phyloP scores from a whole-genome alignment of 495 filamentous ascomycete genomes.

The Mycothermus thermophilus region DNA sequence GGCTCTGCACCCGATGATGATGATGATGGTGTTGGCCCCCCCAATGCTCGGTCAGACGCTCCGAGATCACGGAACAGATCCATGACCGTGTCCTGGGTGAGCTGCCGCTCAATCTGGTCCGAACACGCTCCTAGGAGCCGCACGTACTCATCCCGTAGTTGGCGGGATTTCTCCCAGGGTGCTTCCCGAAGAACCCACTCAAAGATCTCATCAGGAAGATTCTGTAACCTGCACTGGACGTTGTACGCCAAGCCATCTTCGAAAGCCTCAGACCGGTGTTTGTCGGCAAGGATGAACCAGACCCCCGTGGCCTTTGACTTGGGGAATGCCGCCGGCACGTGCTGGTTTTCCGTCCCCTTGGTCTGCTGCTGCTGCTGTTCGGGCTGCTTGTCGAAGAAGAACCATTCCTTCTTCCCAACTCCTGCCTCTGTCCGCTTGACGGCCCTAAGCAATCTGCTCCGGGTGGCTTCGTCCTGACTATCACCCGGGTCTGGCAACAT shows the following conservation, averaged over 20 bases:
- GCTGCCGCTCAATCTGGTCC: slow-evolving; percentile 24
- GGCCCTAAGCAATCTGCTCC: slow-evolving; percentile 50
- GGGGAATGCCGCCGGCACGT: slow-evolving; percentile 27
- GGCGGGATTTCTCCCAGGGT: slow-evolving; percentile 44
- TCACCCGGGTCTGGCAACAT: slow-evolving; percentile 34
- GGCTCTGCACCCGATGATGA: too few relatives aligned
- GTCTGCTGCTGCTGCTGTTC: neutral
- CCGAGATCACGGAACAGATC: slow-evolving; percentile 29
- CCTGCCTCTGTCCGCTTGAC: slow-evolving; percentile 63
- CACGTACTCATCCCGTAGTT: slow-evolving; percentile 52
- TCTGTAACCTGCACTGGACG: slow-evolving; percentile 35
- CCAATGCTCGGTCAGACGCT: slow-evolving; percentile 21
- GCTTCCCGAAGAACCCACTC: slow-evolving; percentile 61
- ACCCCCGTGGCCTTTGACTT: slow-evolving; percentile 15
- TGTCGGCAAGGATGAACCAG: slow-evolving; percentile 29
- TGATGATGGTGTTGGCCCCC: too few relatives aligned
- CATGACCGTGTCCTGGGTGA: slow-evolving; percentile 23
- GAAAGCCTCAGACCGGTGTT: slow-evolving; percentile 46
- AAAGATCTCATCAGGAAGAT: slow-evolving; percentile 56
- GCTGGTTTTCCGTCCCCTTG: too few relatives aligned
- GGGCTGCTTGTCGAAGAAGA: slow-evolving; percentile 44
- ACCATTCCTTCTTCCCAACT: slow-evolving; percentile 44
- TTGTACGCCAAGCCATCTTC: slow-evolving; percentile 54
- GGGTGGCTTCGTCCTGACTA: slow-evolving; percentile 40
- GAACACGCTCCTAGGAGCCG: slow-evolving; percentile 26